Conservation (phyloP, 345 rosid species). For the Chamaenerion angustifolium region DNA sequence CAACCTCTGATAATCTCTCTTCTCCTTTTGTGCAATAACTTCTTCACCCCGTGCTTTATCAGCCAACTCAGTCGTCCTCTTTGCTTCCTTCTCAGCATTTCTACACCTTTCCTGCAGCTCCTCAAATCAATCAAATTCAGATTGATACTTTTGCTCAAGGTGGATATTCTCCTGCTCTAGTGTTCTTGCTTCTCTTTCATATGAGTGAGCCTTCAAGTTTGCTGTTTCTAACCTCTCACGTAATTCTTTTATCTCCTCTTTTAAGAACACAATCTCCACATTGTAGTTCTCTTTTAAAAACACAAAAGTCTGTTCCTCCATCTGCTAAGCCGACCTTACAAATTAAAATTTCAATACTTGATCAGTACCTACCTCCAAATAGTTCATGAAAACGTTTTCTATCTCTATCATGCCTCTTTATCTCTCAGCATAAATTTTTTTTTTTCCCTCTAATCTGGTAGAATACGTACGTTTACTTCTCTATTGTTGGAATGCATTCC, state of each 20-base stretch:
- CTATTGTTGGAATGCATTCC: neutral
- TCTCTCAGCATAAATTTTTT: too few relatives aligned
- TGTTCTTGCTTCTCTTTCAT: conserved; percentile 64
- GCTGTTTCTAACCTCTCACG: conserved; percentile 54
- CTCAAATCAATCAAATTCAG: conserved; percentile 75
- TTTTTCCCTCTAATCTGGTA: too few relatives aligned
- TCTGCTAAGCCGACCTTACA: too few relatives aligned
- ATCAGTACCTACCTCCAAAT: too few relatives aligned
- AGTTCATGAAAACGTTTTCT: too few relatives aligned
- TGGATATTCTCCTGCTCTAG: conserved; percentile 80
- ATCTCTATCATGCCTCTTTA: too few relatives aligned
- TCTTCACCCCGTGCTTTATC: conserved; percentile 83
- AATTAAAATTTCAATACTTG: too few relatives aligned
- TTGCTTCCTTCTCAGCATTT: conserved; percentile 73
- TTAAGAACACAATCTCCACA: conserved; percentile 47
- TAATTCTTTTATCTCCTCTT: conserved; percentile 41
- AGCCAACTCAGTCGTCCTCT: conserved; percentile 77
- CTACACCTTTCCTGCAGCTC: conserved; percentile 74
- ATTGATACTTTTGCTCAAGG: conserved; percentile 62
- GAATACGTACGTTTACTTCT: neutral
- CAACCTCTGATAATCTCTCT: conserved; percentile 55
- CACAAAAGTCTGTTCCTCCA: too few relatives aligned
- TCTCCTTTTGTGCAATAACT: conserved; percentile 65
- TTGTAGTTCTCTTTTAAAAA: conserved; percentile 63
- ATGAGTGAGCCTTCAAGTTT: conserved; percentile 55